Base-by-base conservation (phyloP, 2,329 filamentous ascomycete genomes). In the Coleophoma eucalyptorum region DNA sequence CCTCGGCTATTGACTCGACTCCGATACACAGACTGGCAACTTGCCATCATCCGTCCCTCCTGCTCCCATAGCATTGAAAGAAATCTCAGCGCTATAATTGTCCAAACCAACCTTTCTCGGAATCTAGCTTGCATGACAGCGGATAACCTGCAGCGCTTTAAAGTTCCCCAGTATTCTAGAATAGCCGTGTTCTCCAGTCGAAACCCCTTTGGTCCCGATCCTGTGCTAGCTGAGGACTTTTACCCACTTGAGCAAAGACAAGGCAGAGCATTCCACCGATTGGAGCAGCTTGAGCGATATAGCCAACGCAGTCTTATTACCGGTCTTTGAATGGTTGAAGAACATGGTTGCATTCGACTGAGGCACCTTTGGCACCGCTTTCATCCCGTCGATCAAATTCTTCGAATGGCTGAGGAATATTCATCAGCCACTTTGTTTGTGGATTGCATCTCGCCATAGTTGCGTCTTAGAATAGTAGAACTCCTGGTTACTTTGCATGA, bases 21-120 rank as follows among this genome's bases (percentile, higher is more conserved):
- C n/a, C n/a, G n/a, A n/a, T n/a, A n/a, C n/a, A n/a, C n/a, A n/a
- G 19, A 74, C 74, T 0, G 79, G 79, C n/a, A 81, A 59, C 4
- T 69, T 69, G 2, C 62, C 62, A 3, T 67, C 59, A 50, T 75
- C 67, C 42, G 78, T 68, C 1, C 78, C 78, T 32, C 67, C 64
- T 3, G 73, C 74, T 54, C 69, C 65, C 54, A 82, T 77, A 3
- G 79, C 79, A 57, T 82, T 83, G 43, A 81, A 67, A 35, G 72
- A 73, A 0, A 78, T 75, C 1, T 77, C 79, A 0, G 82, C 76
- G 3, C 78, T 77, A 1, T 60, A 55, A 42, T 65, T 68, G 58
- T 82, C 82, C 49, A 82, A 64, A 1, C 79, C 79, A 41, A 83
- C 80, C 58, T 82, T 56, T 6, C 54, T 52, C 54, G 43, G n/a